These are phyloP conservation scores for Mayamaea pseudoterrestris DNA, from an alignment of 108 stramenopile genomes.

Conservation along the genomic window DNA sequence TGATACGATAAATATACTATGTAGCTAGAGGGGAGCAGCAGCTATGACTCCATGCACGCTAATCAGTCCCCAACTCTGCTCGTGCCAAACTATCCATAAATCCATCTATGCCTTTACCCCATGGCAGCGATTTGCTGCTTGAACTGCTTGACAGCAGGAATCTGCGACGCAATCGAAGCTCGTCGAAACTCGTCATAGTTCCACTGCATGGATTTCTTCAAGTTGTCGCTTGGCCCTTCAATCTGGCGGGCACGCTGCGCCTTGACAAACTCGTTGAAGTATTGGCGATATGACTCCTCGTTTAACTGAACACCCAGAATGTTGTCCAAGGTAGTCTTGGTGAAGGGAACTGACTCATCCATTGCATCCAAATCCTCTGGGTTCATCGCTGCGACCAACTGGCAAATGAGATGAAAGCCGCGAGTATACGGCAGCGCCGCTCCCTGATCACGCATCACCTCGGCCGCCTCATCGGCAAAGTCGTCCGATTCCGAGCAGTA, in stretches of 20 bases:
- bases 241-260: constrained; percentile 15
- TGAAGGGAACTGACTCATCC: constrained; percentile 38
- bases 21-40: too few species aligned
- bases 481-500: constrained; percentile 35
- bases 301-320: constrained; percentile 24
- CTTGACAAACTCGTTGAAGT: constrained; percentile 22
- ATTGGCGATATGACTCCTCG: constrained; percentile 21
- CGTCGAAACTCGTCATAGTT: constrained; percentile 19
- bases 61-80: too few species aligned
- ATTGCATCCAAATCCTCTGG: constrained; percentile 45
- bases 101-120: too few species aligned
- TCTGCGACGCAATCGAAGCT: constrained; percentile 15
- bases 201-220: constrained; percentile 11
- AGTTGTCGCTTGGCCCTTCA: constrained; percentile 11
- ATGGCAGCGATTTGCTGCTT: too few species aligned
- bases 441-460: constrained; percentile 37
- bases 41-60: too few species aligned
- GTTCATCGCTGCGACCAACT: constrained; percentile 28
- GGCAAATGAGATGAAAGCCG: constrained; percentile 29
- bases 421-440: constrained; percentile 28
- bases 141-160: constrained; percentile 17
- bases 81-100: too few species aligned
- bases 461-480: constrained; percentile 18
- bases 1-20: too few species aligned
- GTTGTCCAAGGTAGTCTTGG: constrained; percentile 29